These are phyloP conservation scores for Rhizophagus prolifer DNA, from an alignment of 192 early-diverging fungal species.

Conservation along the genomic window DNA sequence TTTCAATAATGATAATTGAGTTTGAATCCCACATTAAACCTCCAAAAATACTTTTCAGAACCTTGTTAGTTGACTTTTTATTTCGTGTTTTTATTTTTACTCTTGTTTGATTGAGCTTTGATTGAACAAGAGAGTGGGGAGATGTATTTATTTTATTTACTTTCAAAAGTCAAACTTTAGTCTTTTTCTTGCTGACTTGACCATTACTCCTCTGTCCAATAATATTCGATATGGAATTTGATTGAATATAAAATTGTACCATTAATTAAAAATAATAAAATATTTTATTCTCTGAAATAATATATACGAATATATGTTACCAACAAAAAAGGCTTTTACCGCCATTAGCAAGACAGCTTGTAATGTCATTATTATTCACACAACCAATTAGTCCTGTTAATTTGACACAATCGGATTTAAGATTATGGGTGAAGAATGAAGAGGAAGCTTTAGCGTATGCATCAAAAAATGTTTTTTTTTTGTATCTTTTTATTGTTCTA, in stretches of 20 bases:
- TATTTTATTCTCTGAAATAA: not conserved
- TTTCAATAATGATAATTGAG: too few relatives aligned
- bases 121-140: not conserved
- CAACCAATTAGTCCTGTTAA: conserved; percentile 40
- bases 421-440: conserved; percentile 58
- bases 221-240: not conserved
- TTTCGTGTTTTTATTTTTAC: not conserved
- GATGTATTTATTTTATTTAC: not conserved
- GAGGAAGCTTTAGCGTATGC: conserved; percentile 31
- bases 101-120: not conserved
- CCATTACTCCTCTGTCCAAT: not conserved
- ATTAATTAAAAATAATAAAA: not conserved
- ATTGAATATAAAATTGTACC: not conserved
- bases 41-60: too few relatives aligned
- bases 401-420: conserved; percentile 61
- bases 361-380: conserved; percentile 85
- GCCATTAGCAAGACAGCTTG: conserved; percentile 81
- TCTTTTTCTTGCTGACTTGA: not conserved
- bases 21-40: too few relatives aligned
- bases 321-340: conserved; percentile 62
- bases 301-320: too few relatives aligned
- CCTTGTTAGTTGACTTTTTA: too few relatives aligned
- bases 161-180: not conserved
- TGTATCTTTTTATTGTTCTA: not conserved
- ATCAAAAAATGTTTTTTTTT: not conserved